Evolutionary conservation across 2,329 filamentous ascomycete species (phyloP), one percentile per base, ranked within the genome.

Genomic region (Zarea fungicola): DNA sequence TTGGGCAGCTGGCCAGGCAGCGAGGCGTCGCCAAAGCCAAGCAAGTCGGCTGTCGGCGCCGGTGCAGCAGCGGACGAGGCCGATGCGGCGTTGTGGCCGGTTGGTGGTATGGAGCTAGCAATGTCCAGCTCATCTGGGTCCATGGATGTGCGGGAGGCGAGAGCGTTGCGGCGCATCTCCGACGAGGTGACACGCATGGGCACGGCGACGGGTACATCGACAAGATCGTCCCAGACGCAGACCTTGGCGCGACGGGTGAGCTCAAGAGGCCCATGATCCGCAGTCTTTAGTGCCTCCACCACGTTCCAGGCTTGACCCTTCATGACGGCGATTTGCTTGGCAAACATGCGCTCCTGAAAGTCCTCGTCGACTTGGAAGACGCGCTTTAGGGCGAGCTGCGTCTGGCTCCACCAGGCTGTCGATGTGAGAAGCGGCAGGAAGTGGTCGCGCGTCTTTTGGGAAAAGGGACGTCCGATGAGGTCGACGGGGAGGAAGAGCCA

Each of bases 271-370:
- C 93, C 93, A 62, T 97, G 92, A 61, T 97, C 93, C 1, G 82
- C 76, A 16, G 87, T 87, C 66, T 99, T 99, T 53, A 99, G 77
- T 1, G 93, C 96, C 71, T 99, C 93, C 5, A 99, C 93, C 0
- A 99, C 93, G 63, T 99, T 99, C 90, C 93, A 99, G 1, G 93
- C 93, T 64, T 99, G 93, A 10, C 93, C 93, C 69, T 99, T 99
- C 89, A 99, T 96, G 51, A 99, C 93, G 1, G 93, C 92, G 53
- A 99, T 95, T 63, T 99, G 93, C 56, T 89, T 84, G n/a, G 89
- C 89, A 69, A 96, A 99, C 93, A 99, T 99, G 68, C 89, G 86
- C 70, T 99, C 93, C 65, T 97, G 89, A 67, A 99, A 99, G 68
- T 99, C 93, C 3, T 85, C 83, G 65, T 99, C 93, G 63, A 95